A percentile compares a stretch with the other conserved stretches of the same genome.
Evolutionary conservation across 345 rosid species (phyloP).

Genomic region (Murraya paniculata): DNA sequence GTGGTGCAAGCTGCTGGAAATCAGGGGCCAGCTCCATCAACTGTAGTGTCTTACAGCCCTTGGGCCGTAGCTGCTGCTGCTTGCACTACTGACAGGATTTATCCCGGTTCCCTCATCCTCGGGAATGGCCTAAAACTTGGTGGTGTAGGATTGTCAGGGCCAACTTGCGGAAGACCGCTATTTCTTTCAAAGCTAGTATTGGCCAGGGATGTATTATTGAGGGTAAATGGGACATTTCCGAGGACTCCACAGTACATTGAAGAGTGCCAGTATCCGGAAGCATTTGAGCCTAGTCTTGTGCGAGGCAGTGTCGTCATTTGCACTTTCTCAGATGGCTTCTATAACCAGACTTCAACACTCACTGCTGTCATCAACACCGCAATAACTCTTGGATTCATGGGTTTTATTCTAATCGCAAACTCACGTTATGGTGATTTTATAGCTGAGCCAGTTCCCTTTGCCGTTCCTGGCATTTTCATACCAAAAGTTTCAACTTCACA

Average conservation of each 20-base stretch:
- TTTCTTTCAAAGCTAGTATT: conserved; percentile 48
- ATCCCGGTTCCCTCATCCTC: conserved; percentile 53
- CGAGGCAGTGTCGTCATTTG: conserved; percentile 61
- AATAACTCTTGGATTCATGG: conserved; percentile 49
- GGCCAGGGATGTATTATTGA: conserved; percentile 62
- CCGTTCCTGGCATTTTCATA: conserved; percentile 56
- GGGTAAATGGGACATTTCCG: conserved; percentile 41
- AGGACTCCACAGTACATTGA: conserved; percentile 48
- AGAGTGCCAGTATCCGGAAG: conserved; percentile 74
- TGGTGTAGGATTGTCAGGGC: conserved; percentile 77
- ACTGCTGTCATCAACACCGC: conserved; percentile 59
- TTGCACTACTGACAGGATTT: conserved; percentile 59
- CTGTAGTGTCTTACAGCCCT: conserved; percentile 74
- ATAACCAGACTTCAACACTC: conserved; percentile 53
- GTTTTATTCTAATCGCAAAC: conserved; percentile 65
- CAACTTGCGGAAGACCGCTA: conserved; percentile 52
- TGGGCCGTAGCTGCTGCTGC: conserved; percentile 72
- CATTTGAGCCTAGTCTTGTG: conserved; percentile 50
- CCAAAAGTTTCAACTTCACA: conserved; percentile 57
- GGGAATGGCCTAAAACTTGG: conserved; percentile 53
- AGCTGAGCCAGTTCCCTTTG: conserved; percentile 58
- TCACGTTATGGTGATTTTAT: conserved; percentile 59
- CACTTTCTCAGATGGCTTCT: conserved; percentile 73
- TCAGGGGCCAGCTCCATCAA: conserved; percentile 58
- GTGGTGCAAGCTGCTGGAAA: conserved; percentile 90